Conservation (phyloP, 495 filamentous ascomycete genomes). For the Parachaetomium inaequale region DNA sequence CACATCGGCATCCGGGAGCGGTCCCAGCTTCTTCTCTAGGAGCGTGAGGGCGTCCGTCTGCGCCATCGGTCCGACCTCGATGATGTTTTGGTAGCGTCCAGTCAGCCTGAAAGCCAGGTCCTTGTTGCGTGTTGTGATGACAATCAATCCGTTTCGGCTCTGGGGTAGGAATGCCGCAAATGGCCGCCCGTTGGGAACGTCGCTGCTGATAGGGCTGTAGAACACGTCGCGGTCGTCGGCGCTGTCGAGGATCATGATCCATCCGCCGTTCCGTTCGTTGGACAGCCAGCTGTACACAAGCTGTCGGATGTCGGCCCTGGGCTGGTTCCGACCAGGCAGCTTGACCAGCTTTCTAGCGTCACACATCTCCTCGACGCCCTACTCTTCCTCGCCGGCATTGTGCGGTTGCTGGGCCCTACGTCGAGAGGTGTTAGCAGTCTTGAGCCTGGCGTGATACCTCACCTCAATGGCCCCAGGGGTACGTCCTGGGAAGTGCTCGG, state of each 20-base stretch:
- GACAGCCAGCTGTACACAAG: constrained; percentile 42
- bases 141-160: constrained; percentile 37
- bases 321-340: constrained; percentile 37
- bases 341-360: too few species aligned
- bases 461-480: too few species aligned
- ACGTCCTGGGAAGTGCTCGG: too few species aligned
- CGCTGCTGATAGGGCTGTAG: constrained; percentile 1
- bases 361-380: too few species aligned
- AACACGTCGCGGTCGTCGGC: constrained; percentile 39
- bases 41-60: constrained; percentile 27
- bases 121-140: constrained; percentile 36
- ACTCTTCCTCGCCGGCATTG: too few species aligned
- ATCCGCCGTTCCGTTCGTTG: constrained; percentile 35
- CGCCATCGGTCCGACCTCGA: constrained; percentile 30
- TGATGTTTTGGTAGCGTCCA: constrained; percentile 9
- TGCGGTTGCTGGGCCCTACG: too few species aligned
- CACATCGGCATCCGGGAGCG: constrained; percentile 18
- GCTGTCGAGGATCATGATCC: constrained; percentile 25
- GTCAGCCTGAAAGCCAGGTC: constrained; percentile 26
- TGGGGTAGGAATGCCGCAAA: constrained; percentile 41
- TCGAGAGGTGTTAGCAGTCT: too few species aligned
- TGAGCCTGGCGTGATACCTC: too few species aligned
- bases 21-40: constrained; percentile 31
- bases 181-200: not conserved
- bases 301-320: constrained; percentile 34